Base-by-base conservation (phyloP, 306 rosid species). In the Ziziphus jujuba region DNA sequence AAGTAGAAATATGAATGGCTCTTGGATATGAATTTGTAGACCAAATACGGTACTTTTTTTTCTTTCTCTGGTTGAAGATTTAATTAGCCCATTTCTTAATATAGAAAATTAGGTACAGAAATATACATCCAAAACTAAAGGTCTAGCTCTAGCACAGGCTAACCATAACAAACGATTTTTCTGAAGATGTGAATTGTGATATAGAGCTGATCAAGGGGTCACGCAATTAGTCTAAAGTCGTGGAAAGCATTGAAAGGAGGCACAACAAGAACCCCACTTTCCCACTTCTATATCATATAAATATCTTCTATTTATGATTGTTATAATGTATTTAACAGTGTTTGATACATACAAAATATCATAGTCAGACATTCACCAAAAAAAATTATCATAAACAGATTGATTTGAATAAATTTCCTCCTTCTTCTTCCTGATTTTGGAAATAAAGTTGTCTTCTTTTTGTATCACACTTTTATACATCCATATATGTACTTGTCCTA, bases 201-300 rank as follows among this genome's bases (percentile, higher is more conserved):
- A 22, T 24, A 36, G 24, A 25, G 56, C 44, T n/a, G 72, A 60
- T 65, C 53, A 35, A 58, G 63, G 56, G 63, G 56, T 31, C 61
- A 61, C 56, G 49, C 52, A 54, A 22, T 55, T 25, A 61, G 15
- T 67, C 48, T 25, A 67, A 44, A 54, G 52, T 55, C 34, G 36
- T 17, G 6, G 33, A 68, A 60, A 21, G 48, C 70, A 14, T 48
- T 61, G 17, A 36, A 59, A 23, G 25, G 38, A 56, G 69, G 59
- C 38, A 36, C 63, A 52, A 23, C 64, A 63, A n/a, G 49, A 68
- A 31, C 45, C 69, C 53, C 72, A 40, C 55, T 63, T 56, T 13
- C 36, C 21, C 14, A 47, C 28, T 2, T 52, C 21, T 28, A 63
- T 43, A 28, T 49, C 45, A 44, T 22, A 28, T 5, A 9, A n/a